Conservation (phyloP, 495 filamentous ascomycete genomes). For the Penicillium verhagenii region DNA sequence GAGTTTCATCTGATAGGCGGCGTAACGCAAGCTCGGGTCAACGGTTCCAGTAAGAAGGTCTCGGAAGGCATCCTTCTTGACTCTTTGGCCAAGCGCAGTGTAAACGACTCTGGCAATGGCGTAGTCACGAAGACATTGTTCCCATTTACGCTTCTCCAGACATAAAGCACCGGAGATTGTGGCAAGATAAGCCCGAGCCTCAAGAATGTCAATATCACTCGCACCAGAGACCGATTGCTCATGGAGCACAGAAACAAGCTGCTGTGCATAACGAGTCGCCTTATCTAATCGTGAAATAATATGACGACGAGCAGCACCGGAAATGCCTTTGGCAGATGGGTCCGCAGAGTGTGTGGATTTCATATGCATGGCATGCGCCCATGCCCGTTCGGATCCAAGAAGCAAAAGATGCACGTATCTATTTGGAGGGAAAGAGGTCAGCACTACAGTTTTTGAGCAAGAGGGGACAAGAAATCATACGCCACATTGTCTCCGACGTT, state of each 20-base stretch:
- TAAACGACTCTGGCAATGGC: constrained; percentile 82
- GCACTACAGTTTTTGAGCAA: background rate
- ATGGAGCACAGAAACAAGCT: constrained; percentile 64
- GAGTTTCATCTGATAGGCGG: constrained; percentile 85
- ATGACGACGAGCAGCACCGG: constrained; percentile 77
- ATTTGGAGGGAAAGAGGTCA: constrained; percentile 16
- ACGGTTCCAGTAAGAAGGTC: constrained; percentile 82
- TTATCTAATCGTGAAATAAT: constrained; percentile 86
- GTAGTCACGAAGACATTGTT: constrained; percentile 70
- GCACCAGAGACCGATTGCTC: constrained; percentile 59
- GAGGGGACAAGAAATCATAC: constrained; percentile 46
- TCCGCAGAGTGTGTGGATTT: constrained; percentile 81
- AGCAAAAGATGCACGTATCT: constrained; percentile 81
- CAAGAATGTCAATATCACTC: constrained; percentile 69
- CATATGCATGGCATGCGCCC: constrained; percentile 95
- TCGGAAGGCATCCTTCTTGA: constrained; percentile 71
- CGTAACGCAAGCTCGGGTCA: constrained; percentile 91
- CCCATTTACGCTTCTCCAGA: constrained; percentile 88
- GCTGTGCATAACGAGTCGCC: constrained; percentile 65
- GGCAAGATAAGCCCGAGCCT: constrained; percentile 81
- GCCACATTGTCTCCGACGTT: constrained; percentile 75
- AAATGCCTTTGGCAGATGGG: constrained; percentile 63
- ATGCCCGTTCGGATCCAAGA: constrained; percentile 85
- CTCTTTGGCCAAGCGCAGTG: constrained; percentile 62
- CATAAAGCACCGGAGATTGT: constrained; percentile 69